phyloP scores from a whole-genome alignment of 1,139 yeast species.

The Lodderomyces oxycetoniae region DNA sequence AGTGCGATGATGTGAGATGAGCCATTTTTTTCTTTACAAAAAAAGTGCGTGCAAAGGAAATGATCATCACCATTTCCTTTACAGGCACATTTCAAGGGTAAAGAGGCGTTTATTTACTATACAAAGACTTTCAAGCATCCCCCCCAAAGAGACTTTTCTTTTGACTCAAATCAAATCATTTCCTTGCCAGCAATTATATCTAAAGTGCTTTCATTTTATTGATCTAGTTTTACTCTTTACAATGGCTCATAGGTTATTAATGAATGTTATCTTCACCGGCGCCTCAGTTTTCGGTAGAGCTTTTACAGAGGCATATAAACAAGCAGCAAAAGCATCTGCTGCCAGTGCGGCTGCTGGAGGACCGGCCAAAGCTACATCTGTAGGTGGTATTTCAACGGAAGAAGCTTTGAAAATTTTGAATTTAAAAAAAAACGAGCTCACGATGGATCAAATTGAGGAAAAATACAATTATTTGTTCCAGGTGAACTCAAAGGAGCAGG shows the following conservation, averaged over 20 bases:
- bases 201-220: too few relatives aligned
- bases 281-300: slow-evolving; percentile 96
- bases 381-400: slow-evolving; percentile 78
- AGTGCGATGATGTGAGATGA: too few relatives aligned
- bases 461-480: slow-evolving; percentile 81
- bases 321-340: slow-evolving; percentile 86
- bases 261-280: slow-evolving; percentile 88
- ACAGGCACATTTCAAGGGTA: too few relatives aligned
- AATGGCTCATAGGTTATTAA: slow-evolving; percentile 87
- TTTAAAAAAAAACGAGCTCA: slow-evolving; percentile 55
- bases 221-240: too few relatives aligned
- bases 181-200: too few relatives aligned
- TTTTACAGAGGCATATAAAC: slow-evolving; percentile 93
- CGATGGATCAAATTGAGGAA: slow-evolving; percentile 59
- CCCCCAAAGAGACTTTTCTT: too few relatives aligned
- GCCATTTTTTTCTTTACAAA: too few relatives aligned
- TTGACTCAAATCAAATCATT: too few relatives aligned
- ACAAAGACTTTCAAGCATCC: too few relatives aligned
- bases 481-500: slow-evolving; percentile 87
- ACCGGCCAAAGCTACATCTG: slow-evolving; percentile 42
- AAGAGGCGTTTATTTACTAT: too few relatives aligned
- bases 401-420: slow-evolving; percentile 92
- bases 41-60: too few relatives aligned
- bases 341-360: slow-evolving; percentile 49
- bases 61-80: too few relatives aligned